These are phyloP conservation scores for Malassezia furfur DNA, from an alignment of 1,284 basidiomycete genomes.

Conservation along the genomic window DNA sequence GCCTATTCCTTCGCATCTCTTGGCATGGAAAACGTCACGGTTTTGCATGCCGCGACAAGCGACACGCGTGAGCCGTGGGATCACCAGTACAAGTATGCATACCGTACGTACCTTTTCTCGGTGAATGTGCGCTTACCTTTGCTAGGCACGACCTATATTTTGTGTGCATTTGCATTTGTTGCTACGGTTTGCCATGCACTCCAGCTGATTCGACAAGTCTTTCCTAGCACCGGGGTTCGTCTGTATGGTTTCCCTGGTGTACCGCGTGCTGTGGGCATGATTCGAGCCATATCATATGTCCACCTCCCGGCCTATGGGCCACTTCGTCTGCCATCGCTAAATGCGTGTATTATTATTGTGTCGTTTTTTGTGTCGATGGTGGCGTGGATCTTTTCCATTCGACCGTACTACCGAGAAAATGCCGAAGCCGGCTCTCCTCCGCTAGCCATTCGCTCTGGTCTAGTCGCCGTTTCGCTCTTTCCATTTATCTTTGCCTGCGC, in stretches of 20 bases:
- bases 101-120: not conserved
- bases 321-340: not conserved
- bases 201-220: not conserved
- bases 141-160: not conserved
- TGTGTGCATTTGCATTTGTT: not conserved
- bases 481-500: slow-evolving; percentile 36
- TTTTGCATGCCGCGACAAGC: too few relatives aligned
- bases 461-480: slow-evolving; percentile 33
- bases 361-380: slow-evolving; percentile 11
- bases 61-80: not conserved
- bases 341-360: not conserved
- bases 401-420: slow-evolving; percentile 36
- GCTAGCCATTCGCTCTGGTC: slow-evolving; percentile 31
- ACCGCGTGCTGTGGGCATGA: not conserved
- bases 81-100: not conserved
- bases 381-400: slow-evolving; percentile 25
- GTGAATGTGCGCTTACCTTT: not conserved
- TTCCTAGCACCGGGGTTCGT: not conserved
- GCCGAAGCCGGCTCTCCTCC: slow-evolving; percentile 17
- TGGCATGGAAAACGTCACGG: too few relatives aligned
- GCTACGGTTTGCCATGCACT: not conserved
- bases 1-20: too few relatives aligned
- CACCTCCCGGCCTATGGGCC: not conserved
- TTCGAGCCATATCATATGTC: not conserved
- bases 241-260: not conserved